Conservation (phyloP, 306 rosid genomes). For the Heteromeles arbutifolia region DNA sequence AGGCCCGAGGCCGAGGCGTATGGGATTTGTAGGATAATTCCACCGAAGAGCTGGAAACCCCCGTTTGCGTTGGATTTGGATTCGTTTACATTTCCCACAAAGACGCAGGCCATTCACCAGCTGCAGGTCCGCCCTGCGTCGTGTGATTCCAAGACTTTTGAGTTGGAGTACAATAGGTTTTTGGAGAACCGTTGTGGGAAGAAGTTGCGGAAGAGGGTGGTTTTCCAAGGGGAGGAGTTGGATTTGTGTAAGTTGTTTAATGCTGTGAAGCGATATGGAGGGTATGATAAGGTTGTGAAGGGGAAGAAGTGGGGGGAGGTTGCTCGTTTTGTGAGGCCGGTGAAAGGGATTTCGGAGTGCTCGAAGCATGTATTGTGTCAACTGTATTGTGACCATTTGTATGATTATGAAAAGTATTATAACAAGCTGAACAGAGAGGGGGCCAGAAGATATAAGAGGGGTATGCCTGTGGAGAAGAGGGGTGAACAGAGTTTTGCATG, state of each 20-base stretch:
- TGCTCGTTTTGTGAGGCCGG: constrained; percentile 52
- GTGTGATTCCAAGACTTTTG: constrained; percentile 72
- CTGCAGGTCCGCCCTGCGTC: constrained; percentile 82
- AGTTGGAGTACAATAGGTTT: constrained; percentile 83
- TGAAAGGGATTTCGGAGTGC: constrained; percentile 59
- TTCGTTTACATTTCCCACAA: constrained; percentile 71
- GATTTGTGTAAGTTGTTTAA: constrained; percentile 81
- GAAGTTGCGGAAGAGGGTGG: constrained; percentile 64
- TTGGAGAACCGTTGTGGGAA: constrained; percentile 50
- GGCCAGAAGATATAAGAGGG: constrained; percentile 37
- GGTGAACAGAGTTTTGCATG: constrained; percentile 25
- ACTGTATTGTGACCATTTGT: constrained; percentile 71
- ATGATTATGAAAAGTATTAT: constrained; percentile 62
- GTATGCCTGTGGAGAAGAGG: constrained; percentile 34
- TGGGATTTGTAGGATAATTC: constrained; percentile 94
- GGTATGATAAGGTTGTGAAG: constrained; percentile 66
- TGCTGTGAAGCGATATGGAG: constrained; percentile 78
- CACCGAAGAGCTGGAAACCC: constrained; percentile 81
- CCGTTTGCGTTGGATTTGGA: constrained; percentile 77
- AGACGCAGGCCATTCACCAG: constrained; percentile 86
- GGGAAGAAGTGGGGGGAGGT: constrained; percentile 93
- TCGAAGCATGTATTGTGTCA: constrained; percentile 83
- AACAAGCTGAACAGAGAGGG: constrained; percentile 42
- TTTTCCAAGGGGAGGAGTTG: constrained; percentile 80
- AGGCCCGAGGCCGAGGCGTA: constrained; percentile 80